phyloP scores from a whole-genome alignment of 140 eudicot species.

The Bidens hawaiensis region DNA sequence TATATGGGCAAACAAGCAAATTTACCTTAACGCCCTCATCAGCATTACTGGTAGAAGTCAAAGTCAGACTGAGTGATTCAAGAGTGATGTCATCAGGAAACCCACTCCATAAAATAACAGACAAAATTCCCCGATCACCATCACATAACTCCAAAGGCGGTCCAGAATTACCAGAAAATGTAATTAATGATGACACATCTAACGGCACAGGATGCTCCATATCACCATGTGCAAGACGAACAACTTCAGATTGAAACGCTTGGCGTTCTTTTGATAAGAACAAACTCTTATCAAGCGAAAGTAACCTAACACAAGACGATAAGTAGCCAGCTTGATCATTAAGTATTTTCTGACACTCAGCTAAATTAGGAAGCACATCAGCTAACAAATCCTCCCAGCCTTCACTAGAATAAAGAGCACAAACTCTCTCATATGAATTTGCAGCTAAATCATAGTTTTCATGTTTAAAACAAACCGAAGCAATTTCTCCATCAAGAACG shows the following conservation, averaged over 20 bases:
- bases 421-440: conserved; percentile 80
- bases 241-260: conserved; percentile 89
- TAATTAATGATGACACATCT: conserved; percentile 88
- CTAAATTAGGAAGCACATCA: conserved; percentile 93
- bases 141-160: conserved; percentile 85
- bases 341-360: conserved; percentile 85
- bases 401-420: conserved; percentile 98
- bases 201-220: conserved; percentile 95
- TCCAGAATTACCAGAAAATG: conserved; percentile 87
- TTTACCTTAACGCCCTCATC: conserved; percentile 96
- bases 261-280: conserved; percentile 86
- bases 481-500: conserved; percentile 97
- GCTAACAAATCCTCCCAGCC: conserved; percentile 97
- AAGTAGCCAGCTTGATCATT: conserved; percentile 93
- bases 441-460: conserved; percentile 77
- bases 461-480: conserved; percentile 76
- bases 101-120: conserved; percentile 90
- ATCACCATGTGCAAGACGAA: conserved; percentile 90
- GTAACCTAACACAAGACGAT: conserved; percentile 88
- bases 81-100: conserved; percentile 97
- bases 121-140: conserved; percentile 85
- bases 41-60: conserved; percentile 69
- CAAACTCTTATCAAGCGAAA: conserved; percentile 80
- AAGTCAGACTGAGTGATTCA: conserved; percentile 84
- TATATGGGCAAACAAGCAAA: conserved; percentile 6